Evolutionary conservation across 106 monocot species (phyloP).

Genomic region (Platanthera zijinensis): DNA sequence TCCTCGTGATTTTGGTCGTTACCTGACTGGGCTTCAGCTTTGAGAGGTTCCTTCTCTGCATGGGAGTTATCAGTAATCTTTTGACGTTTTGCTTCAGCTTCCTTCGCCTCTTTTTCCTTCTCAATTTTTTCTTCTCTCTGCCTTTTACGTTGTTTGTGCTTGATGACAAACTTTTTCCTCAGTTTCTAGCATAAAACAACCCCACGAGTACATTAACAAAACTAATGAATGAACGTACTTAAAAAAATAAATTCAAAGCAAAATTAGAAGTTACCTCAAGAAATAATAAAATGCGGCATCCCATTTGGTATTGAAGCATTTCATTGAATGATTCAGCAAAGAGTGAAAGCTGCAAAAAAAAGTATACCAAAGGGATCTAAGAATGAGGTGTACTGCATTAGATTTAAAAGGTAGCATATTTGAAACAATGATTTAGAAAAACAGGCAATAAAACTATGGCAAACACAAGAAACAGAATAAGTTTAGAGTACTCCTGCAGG

Average conservation of each 20-base stretch:
- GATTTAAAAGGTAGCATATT: not conserved
- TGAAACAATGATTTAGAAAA: not conserved
- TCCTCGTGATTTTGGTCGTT: constrained; percentile 9
- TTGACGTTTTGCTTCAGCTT: constrained; percentile 30
- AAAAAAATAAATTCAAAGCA: not conserved
- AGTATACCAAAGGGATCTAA: not conserved
- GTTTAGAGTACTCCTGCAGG: no score
- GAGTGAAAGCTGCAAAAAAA: constrained; percentile 63
- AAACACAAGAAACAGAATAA: no score
- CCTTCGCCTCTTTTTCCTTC: constrained; percentile 26
- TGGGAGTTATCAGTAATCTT: constrained; percentile 28
- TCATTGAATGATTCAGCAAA: constrained; percentile 94
- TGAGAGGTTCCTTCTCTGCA: constrained; percentile 15
- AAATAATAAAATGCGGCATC: constrained; percentile 66
- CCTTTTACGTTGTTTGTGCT: constrained; percentile 60
- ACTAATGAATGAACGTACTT: not conserved
- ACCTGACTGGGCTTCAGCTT: constrained; percentile 10
- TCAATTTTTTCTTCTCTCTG: constrained; percentile 45
- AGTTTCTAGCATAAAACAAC: constrained; percentile 46
- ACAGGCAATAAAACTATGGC: not conserved
- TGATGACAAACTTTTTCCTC: constrained; percentile 34
- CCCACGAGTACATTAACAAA: not conserved
- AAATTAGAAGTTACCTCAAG: constrained; percentile 54
- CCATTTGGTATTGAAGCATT: constrained; percentile 98
- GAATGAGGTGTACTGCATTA: not conserved